Base-by-base conservation (phyloP, 2,329 filamentous ascomycete species). In the Nemania bipapillata region DNA sequence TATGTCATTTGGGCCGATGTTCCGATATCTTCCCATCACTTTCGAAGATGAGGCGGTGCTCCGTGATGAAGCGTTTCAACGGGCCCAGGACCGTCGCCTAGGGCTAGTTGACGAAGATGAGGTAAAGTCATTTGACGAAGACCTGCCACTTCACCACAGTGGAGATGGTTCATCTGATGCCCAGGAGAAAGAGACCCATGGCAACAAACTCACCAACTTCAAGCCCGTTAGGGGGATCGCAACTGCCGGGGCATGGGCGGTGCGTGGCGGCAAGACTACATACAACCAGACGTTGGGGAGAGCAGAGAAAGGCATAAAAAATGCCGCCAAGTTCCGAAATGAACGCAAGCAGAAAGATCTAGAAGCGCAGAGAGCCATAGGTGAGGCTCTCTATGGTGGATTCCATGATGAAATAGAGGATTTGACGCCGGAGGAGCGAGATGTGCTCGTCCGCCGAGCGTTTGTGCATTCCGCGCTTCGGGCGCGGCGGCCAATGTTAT, bases 341-440 rank as follows among this genome's bases (percentile, higher is more conserved):
- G 72, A 83, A 30, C 85, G 85, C 64, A 84, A 84, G 4, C 80
- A 83, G 70, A 85, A 84, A 68, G 91, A 94, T 73, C 80, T 92
- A 1, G 92, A 96, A 79, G 87, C 89, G 0, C 92, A 95, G 79
- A 87, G 83, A 37, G 86, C 87, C 1, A 91, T 95, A 28, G 92
- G 91, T 6, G 90, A 94, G 56, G 91, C 94, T 2, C 85, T 98
- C 2, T 99, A 94, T 79, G 91, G 92, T 24, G 92, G 92, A 3
- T 92, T 94, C 75, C 90, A 95, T 72, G 95, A 98, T 76, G 94
- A 97, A 83, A 90, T 99, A 71, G 95, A 97, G 79, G 96, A 99
- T 77, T 84, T 99, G 56, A 96, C 93, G 1, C 93, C 94, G 0
- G 92, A 95, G 20, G 93, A 97, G 79, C 88, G 96, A 74, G 94